A percentile compares a stretch with the other conserved stretches of the same genome.
phyloP scores from a whole-genome alignment of 768 basidiomycete species.

The Paxillus ammoniavirescens region DNA sequence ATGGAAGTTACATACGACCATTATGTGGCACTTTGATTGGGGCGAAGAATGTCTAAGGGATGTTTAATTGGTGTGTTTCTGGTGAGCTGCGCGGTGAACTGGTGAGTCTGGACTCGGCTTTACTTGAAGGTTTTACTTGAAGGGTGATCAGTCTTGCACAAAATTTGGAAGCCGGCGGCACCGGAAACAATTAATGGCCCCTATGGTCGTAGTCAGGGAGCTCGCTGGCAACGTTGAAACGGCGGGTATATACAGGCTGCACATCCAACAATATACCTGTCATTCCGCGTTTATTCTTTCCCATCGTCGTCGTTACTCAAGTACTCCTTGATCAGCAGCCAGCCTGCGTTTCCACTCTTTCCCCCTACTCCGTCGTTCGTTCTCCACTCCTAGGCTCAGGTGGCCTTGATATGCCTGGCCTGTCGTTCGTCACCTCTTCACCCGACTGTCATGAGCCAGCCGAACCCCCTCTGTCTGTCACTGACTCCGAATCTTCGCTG shows the following conservation, averaged over 20 bases:
- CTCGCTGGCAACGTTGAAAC: conserved; percentile 15
- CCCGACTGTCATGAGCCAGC: conserved; percentile 28
- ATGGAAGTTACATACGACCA: conserved; percentile 3
- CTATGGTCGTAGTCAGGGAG: conserved; percentile 1
- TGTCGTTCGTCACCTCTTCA: conserved; percentile 12
- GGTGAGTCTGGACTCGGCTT: too few relatives aligned
- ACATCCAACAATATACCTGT: background rate
- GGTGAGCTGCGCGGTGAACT: background rate
- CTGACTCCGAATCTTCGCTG: conserved; percentile 72
- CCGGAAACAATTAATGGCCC: too few relatives aligned
- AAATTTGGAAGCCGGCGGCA: too few relatives aligned
- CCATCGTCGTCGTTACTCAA: conserved; percentile 21
- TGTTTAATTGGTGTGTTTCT: too few relatives aligned
- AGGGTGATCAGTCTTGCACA: too few relatives aligned
- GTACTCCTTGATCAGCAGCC: conserved; percentile 31
- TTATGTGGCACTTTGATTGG: background rate
- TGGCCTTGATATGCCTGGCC: conserved; percentile 36
- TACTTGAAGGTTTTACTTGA: too few relatives aligned
- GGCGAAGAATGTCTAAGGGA: background rate
- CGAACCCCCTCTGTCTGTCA: conserved; percentile 66
- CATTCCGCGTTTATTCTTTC: conserved; percentile 21
- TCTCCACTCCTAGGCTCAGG: conserved; percentile 25
- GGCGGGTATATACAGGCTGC: background rate
- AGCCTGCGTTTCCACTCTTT: conserved; percentile 51
- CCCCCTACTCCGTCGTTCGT: conserved; percentile 10